Percentiles rank a stretch among this genome's conserved stretches.
These are phyloP conservation scores for Penicillium maclennaniae DNA, from an alignment of 495 filamentous ascomycete species.

Conservation along the genomic window DNA sequence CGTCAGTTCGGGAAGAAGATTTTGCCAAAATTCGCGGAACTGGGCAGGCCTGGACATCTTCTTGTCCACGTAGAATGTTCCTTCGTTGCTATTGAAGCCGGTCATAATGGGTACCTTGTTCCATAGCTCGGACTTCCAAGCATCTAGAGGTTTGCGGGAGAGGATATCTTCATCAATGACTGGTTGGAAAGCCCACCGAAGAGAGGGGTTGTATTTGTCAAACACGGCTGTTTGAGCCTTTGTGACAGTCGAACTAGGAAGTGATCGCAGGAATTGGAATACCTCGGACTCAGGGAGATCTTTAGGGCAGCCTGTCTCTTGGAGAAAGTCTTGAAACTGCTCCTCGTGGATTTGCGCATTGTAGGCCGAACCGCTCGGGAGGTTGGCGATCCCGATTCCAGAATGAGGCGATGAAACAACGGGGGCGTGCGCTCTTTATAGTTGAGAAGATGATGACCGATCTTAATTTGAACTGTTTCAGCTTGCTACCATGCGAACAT, in stretches of 20 bases:
- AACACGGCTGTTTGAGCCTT: slow-evolving; percentile 50
- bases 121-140: slow-evolving; percentile 49
- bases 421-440: slow-evolving; percentile 28
- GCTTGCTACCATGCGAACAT: not conserved
- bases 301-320: slow-evolving; percentile 34
- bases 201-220: slow-evolving; percentile 47
- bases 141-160: slow-evolving; percentile 51
- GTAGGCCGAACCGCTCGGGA: slow-evolving; percentile 56
- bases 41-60: slow-evolving; percentile 39
- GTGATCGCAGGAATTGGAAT: slow-evolving; percentile 47
- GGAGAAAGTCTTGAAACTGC: slow-evolving; percentile 58
- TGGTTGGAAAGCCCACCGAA: slow-evolving; percentile 67
- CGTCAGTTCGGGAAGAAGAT: slow-evolving; percentile 51
- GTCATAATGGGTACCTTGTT: slow-evolving; percentile 60
- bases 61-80: slow-evolving; percentile 54
- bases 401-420: slow-evolving; percentile 59
- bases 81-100: slow-evolving; percentile 65
- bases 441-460: slow-evolving; percentile 62
- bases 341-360: slow-evolving; percentile 53
- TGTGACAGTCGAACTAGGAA: slow-evolving; percentile 44
- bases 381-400: slow-evolving; percentile 60
- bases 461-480: slow-evolving; percentile 33
- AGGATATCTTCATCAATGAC: slow-evolving; percentile 59
- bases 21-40: slow-evolving; percentile 53
- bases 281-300: slow-evolving; percentile 40